Percentiles rank a stretch among this genome's conserved stretches.
Evolutionary conservation across 2,329 filamentous ascomycete genomes (phyloP).

Genomic region (Monilinia aucupariae): DNA sequence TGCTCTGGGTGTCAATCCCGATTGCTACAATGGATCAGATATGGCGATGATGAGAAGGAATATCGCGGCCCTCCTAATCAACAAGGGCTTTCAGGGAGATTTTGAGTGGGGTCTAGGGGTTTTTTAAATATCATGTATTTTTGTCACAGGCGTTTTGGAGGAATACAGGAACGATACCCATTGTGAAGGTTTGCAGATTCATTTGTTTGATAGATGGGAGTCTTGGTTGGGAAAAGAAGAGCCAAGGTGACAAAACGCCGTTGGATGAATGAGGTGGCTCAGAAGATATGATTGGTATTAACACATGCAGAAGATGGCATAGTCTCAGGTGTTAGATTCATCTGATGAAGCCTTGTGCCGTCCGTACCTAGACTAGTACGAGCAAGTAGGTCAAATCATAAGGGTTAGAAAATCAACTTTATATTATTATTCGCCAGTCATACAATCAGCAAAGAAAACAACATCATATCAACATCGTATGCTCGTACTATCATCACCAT

Average conservation of each 20-base stretch:
- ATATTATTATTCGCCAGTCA: background rate
- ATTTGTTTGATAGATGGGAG: background rate
- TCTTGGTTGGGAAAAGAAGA: conserved; percentile 1
- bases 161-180: conserved; percentile 27
- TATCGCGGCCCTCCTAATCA: conserved; percentile 61
- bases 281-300: background rate
- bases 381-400: background rate
- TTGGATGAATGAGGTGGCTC: background rate
- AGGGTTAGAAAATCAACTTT: background rate
- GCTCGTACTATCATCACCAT: no score
- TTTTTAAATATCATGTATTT: conserved; percentile 13
- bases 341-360: conserved; percentile 4
- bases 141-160: conserved; percentile 20
- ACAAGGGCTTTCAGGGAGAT: conserved; percentile 59
- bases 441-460: background rate
- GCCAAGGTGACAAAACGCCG: background rate
- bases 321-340: background rate
- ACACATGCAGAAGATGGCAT: background rate
- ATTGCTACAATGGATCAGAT: conserved; percentile 46
- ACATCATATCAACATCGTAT: background rate
- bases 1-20: conserved; percentile 38
- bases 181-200: conserved; percentile 1
- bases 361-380: background rate
- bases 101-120: conserved; percentile 39
- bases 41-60: conserved; percentile 55